Evolutionary conservation across 352 stramenopile genomes (phyloP).

Genomic region (Globisporangium carolinianum): DNA sequence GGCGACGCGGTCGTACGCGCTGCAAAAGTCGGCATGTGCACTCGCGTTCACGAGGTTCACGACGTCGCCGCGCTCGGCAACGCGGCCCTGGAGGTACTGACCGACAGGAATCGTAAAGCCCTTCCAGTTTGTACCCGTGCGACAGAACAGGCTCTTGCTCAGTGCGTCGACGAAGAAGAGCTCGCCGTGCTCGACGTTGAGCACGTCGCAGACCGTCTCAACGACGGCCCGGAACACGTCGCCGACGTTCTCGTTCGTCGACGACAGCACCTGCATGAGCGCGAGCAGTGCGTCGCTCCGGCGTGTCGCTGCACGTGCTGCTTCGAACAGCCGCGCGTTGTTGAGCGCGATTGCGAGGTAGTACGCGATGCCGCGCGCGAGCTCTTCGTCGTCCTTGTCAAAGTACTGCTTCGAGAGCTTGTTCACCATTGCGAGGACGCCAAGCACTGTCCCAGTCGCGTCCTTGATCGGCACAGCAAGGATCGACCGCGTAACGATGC

Average conservation of each 20-base stretch:
- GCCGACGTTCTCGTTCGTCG: conserved; percentile 36
- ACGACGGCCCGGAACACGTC: conserved; percentile 36
- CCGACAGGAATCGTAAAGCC: conserved; percentile 62
- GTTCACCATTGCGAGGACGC: conserved; percentile 61
- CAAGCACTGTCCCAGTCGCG: conserved; percentile 49
- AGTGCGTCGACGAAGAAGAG: conserved; percentile 79
- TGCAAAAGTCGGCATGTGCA: conserved; percentile 60
- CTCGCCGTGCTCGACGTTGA: conserved; percentile 52
- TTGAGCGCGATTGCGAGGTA: conserved; percentile 64
- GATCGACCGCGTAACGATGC: conserved; percentile 66
- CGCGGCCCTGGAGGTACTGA: conserved; percentile 60
- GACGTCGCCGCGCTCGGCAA: conserved; percentile 52
- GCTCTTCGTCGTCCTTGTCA: conserved; percentile 59
- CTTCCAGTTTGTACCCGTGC: conserved; percentile 57
- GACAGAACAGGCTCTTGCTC: conserved; percentile 57
- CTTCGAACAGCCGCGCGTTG: conserved; percentile 58
- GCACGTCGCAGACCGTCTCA: conserved; percentile 38
- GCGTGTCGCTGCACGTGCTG: conserved; percentile 40
- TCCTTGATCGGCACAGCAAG: conserved; percentile 81
- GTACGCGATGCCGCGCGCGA: conserved; percentile 53
- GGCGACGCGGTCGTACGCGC: conserved; percentile 50
- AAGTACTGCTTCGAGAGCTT: conserved; percentile 68
- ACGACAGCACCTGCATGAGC: conserved; percentile 49
- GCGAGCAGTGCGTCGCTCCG: conserved; percentile 63
- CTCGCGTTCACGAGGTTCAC: conserved; percentile 51